A percentile compares a stretch with the other conserved stretches of the same genome.
Evolutionary conservation across 1,284 basidiomycete species (phyloP).

Genomic region (Ganoderma meredithae): DNA sequence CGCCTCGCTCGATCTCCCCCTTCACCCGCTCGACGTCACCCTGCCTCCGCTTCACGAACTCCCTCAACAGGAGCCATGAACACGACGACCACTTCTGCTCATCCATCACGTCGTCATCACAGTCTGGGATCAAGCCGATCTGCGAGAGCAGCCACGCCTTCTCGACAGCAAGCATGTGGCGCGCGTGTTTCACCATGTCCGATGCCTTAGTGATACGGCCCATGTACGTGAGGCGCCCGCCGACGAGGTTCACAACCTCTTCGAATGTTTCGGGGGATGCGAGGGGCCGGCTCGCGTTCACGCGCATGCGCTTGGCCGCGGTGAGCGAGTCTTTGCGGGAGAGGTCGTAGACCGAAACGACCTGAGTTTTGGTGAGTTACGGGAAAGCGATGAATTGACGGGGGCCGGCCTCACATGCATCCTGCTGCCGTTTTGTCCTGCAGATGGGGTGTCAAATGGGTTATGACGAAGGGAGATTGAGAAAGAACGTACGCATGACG

Average conservation of each 20-base stretch:
- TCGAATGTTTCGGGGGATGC: constrained; percentile 47
- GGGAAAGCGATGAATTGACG: not conserved
- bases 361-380: constrained; percentile 44
- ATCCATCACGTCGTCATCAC: constrained; percentile 89
- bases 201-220: constrained; percentile 64
- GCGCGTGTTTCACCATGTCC: constrained; percentile 71
- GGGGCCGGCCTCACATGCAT: constrained; percentile 63
- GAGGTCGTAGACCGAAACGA: constrained; percentile 80
- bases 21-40: constrained; percentile 55
- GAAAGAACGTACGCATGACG: constrained; percentile 59
- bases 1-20: constrained; percentile 49
- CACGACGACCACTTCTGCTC: constrained; percentile 88
- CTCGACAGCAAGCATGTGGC: constrained; percentile 71
- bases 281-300: constrained; percentile 36
- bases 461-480: constrained; percentile 10
- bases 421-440: constrained; percentile 74
- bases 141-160: constrained; percentile 81
- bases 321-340: constrained; percentile 64
- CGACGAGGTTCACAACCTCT: constrained; percentile 67
- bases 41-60: constrained; percentile 68
- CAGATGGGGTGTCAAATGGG: too few species aligned
- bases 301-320: constrained; percentile 66
- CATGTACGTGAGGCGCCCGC: constrained; percentile 82
- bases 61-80: constrained; percentile 76
- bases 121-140: constrained; percentile 76